Evolutionary conservation across 2,329 filamentous ascomycete species (phyloP).

Genomic region (Phaeosphaeria sp.): DNA sequence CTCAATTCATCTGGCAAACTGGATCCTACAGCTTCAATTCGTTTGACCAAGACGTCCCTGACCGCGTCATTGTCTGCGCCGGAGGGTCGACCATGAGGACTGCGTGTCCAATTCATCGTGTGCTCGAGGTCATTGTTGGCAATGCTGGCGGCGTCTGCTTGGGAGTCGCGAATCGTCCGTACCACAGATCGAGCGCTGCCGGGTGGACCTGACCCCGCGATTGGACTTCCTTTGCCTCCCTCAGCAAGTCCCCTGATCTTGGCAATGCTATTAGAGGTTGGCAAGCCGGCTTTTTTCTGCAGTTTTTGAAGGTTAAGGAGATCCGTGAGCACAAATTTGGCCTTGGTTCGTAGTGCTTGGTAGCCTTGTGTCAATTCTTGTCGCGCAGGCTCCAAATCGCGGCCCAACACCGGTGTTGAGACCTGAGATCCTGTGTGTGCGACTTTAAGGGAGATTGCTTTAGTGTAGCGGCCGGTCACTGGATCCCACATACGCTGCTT

Average conservation of each 20-base stretch:
- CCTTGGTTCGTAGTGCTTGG: conserved; percentile 28
- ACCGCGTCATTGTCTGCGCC: conserved; percentile 22
- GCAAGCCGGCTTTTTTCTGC: conserved; percentile 30
- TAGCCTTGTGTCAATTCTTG: conserved; percentile 35
- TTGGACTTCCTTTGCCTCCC: conserved; percentile 3
- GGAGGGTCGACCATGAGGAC: conserved; percentile 17
- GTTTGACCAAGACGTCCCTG: conserved; percentile 38
- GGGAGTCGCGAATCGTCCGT: conserved; percentile 26
- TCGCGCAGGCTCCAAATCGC: conserved; percentile 27
- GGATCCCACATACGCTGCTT: conserved; percentile 18
- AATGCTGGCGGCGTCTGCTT: conserved; percentile 26
- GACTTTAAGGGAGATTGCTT: conserved; percentile 1
- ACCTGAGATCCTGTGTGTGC: neutral
- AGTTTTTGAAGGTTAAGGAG: conserved; percentile 34
- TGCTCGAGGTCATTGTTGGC: conserved; percentile 35
- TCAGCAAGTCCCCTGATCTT: conserved; percentile 29
- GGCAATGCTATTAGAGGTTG: conserved; percentile 22
- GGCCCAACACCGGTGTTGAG: conserved; percentile 10
- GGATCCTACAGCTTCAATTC: conserved; percentile 28
- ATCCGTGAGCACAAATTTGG: conserved; percentile 27
- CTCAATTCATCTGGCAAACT: conserved; percentile 33
- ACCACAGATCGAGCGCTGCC: conserved; percentile 30
- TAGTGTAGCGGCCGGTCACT: conserved; percentile 17
- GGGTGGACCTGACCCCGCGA: conserved; percentile 10
- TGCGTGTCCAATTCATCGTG: conserved; percentile 28